phyloP scores from a whole-genome alignment of 1,284 basidiomycete species.

The Moesziomyces sp. region DNA sequence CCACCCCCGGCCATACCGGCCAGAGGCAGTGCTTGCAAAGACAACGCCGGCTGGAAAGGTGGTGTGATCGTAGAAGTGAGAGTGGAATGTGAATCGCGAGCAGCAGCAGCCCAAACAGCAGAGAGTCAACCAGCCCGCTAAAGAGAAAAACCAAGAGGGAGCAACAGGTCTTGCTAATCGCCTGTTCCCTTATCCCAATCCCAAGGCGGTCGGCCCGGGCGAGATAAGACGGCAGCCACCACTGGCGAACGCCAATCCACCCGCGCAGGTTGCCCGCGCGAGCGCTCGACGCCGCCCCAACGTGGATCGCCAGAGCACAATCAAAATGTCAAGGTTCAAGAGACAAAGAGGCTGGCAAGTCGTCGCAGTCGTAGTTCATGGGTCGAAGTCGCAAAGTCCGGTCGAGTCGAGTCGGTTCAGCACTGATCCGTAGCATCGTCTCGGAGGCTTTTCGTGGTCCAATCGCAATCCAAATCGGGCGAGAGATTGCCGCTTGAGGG shows the following conservation, averaged over 20 bases:
- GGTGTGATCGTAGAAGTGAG: no score
- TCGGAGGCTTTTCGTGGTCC: background rate
- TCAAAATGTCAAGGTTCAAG: slow-evolving; percentile 1
- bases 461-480: slow-evolving; percentile 3
- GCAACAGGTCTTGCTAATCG: slow-evolving; percentile 48
- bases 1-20: no score
- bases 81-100: slow-evolving; percentile 3
- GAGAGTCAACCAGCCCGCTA: slow-evolving; percentile 7
- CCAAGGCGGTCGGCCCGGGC: slow-evolving; percentile 4
- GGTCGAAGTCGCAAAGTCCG: background rate
- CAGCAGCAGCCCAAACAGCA: slow-evolving; percentile 13
- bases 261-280: background rate
- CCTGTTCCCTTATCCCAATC: slow-evolving; percentile 35
- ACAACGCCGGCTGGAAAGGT: no score
- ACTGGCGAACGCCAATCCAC: background rate
- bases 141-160: slow-evolving; percentile 25
- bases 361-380: background rate
- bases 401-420: background rate
- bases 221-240: slow-evolving; percentile 44
- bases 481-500: slow-evolving; percentile 41
- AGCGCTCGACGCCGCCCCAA: slow-evolving; percentile 6
- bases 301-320: slow-evolving; percentile 48
- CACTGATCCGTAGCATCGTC: background rate
- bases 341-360: background rate
- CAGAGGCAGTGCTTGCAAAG: no score